A percentile compares a stretch with the other conserved stretches of the same genome.
Conservation (phyloP, 1,284 basidiomycete genomes). For the Trichosporon faecale region DNA sequence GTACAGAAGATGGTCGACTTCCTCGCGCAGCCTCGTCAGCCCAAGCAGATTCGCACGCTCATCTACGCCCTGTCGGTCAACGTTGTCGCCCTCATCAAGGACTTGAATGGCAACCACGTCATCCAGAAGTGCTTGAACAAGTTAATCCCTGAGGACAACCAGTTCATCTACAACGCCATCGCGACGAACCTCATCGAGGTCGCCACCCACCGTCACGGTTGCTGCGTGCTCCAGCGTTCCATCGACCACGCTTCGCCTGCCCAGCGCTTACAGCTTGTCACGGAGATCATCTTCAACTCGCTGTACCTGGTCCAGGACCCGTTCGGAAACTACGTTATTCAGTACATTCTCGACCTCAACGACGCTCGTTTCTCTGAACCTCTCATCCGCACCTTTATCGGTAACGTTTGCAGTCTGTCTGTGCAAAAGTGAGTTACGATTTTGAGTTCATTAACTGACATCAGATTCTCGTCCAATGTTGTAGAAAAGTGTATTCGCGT, state of each 20-base stretch:
- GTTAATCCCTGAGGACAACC: conserved; percentile 94
- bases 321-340: conserved; percentile 63
- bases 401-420: conserved; percentile 95
- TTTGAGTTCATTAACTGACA: neutral
- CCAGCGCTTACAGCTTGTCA: conserved; percentile 93
- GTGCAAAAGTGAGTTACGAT: conserved; percentile 90
- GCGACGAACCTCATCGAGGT: conserved; percentile 99
- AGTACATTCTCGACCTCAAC: conserved; percentile 97
- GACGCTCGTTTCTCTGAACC: conserved; percentile 97
- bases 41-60: conserved; percentile 88
- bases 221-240: conserved; percentile 96
- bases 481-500: conserved; percentile 84
- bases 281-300: conserved; percentile 98
- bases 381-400: conserved; percentile 94
- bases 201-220: conserved; percentile 97
- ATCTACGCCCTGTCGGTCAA: conserved; percentile 95
- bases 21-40: conserved; percentile 87
- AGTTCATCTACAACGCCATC: conserved; percentile 99
- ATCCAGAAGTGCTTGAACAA: conserved; percentile 99
- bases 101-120: conserved; percentile 96
- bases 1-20: conserved; percentile 99
- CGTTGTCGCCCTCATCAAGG: conserved; percentile 99
- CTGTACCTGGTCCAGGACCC: conserved; percentile 98
- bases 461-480: conserved; percentile 45
- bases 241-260: conserved; percentile 88